These are phyloP conservation scores for Solanum virginianum DNA, from an alignment of 257 asterid species.

Conservation along the genomic window DNA sequence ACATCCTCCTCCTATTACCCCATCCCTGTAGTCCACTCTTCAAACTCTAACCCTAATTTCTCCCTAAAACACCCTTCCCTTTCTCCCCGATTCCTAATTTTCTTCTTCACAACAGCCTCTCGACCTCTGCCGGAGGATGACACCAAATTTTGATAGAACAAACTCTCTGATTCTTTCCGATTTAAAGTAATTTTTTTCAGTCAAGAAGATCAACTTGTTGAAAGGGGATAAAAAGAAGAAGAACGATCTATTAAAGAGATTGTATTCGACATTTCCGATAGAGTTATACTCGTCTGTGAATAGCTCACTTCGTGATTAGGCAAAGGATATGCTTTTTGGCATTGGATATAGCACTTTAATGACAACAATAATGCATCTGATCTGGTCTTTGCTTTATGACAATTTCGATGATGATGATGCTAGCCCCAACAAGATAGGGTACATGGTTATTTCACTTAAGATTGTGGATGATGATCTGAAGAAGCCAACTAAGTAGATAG, in stretches of 20 bases:
- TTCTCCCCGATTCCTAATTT: conserved; percentile 22
- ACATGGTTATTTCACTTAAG: conserved; percentile 26
- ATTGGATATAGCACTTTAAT: conserved; percentile 71
- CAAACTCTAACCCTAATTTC: conserved; percentile 3
- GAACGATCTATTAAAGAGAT: background rate
- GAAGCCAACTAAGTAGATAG: conserved; percentile 44
- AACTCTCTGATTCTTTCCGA: conserved; percentile 9
- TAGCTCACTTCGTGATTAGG: conserved; percentile 52
- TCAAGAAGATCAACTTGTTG: background rate
- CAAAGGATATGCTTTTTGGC: conserved; percentile 63
- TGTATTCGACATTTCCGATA: conserved; percentile 15
- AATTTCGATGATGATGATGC: conserved; percentile 35
- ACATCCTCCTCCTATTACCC: conserved; percentile 25
- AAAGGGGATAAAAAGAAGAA: background rate
- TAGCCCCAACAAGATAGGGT: conserved; percentile 36
- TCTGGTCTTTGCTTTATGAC: conserved; percentile 44
- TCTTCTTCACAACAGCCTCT: conserved; percentile 33
- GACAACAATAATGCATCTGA: conserved; percentile 46
- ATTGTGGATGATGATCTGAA: conserved; percentile 32
- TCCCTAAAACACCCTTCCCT: conserved; percentile 12
- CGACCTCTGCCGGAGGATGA: background rate
- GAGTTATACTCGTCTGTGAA: conserved; percentile 42
- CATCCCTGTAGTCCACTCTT: background rate
- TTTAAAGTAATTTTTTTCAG: background rate
- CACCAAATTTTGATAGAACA: background rate